Evolutionary conservation across 805 yeast species (phyloP), one percentile per base, ranked within the genome.

Genomic region (Pichia manshurica): DNA sequence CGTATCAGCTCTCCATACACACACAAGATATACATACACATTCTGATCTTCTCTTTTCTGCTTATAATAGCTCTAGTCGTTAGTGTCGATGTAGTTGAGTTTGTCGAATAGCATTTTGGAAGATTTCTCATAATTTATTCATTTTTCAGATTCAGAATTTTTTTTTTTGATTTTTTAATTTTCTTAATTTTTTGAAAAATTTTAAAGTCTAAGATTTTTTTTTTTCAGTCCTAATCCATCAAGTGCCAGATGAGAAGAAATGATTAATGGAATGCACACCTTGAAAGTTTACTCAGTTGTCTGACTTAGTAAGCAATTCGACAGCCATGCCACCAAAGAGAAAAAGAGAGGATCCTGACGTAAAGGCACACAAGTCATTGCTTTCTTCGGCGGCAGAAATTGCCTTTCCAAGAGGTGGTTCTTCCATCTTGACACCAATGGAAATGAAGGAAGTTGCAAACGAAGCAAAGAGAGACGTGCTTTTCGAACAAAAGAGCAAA

Each of bases 331-430:
- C 50, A 40, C 65, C 66, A 31, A 76, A 76, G 58, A 74, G 80
- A 69, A 72, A 69, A 58, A 74, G 78, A 67, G 70, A 72, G 34
- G 77, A 72, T 40, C 59, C 68, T 17, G 61, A 56, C n/a, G 42
- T 59, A 2, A 66, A 59, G 40, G 63, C 47, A 12, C 49, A 42
- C 68, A 67, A 55, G 29, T 56, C 65, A 10, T 53, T 61, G 28
- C 56, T 58, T 12, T 52, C 58, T 8, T 60, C 55, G 21, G 53
- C 61, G 13, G 66, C 64, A 50, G 87, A 82, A 49, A 69, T 74
- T 37, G 73, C 84, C 12, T 93, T 93, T 63, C 99, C 99, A 44
- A 85, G 99, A 79, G 99, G 99, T 57, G 99, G 99, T 44, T 80
- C 84, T 12, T 78, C 91, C 23, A 87, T 81, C 22, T 75, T 93